phyloP scores from a whole-genome alignment of 78 protist species.

The Thecamonas trahens region DNA sequence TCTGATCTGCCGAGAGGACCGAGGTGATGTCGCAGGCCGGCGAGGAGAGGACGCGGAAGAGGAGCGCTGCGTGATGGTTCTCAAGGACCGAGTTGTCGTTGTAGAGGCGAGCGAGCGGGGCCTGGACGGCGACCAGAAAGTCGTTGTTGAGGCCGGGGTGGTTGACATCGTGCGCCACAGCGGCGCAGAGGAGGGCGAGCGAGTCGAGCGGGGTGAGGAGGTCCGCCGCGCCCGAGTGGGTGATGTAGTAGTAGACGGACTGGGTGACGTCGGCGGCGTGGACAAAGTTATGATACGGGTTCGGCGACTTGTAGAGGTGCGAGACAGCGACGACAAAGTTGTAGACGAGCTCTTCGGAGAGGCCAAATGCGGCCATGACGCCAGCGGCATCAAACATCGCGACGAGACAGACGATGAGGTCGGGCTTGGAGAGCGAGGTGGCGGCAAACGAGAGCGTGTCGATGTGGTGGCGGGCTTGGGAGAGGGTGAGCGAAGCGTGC shows the following conservation, averaged over 20 bases:
- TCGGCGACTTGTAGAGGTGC: too few species aligned
- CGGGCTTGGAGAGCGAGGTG: too few species aligned
- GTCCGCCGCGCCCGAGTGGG: neutral
- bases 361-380: too few species aligned
- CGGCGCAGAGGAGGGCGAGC: constrained; percentile 32
- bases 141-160: constrained; percentile 64
- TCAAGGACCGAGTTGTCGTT: constrained; percentile 51
- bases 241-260: constrained; percentile 3
- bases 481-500: too few species aligned
- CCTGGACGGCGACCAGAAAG: neutral
- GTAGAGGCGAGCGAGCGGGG: constrained; percentile 42
- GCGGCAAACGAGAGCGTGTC: too few species aligned
- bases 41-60: constrained; percentile 3
- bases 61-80: constrained; percentile 45
- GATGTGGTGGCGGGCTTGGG: too few species aligned
- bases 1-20: constrained; percentile 7
- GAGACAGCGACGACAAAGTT: too few species aligned
- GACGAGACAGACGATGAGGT: too few species aligned
- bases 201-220: constrained; percentile 29
- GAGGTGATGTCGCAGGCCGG: constrained; percentile 4
- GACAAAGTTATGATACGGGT: constrained; percentile 41
- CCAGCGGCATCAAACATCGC: too few species aligned
- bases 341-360: too few species aligned
- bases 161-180: constrained; percentile 48
- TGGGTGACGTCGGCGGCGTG: constrained; percentile 50